Base-by-base conservation (phyloP, 1,284 basidiomycete genomes). In the Salmacisia buchloeana region DNA sequence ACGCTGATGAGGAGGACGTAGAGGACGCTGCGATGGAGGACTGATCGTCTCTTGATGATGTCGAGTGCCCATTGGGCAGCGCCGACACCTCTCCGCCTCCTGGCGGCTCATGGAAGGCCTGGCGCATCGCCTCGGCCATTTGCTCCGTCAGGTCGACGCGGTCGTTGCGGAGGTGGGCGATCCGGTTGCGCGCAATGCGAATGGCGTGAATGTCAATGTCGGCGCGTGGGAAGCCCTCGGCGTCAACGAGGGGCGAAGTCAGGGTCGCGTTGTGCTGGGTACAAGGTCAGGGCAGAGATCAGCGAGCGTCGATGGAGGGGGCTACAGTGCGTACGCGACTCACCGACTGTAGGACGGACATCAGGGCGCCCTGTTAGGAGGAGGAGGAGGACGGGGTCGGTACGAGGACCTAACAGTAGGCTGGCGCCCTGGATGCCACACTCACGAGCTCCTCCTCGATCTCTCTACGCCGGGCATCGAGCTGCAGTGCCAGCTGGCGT, bases 141-240 rank as follows among this genome's bases (percentile, higher is more conserved):
- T 68, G 62, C 1, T 69, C 64, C 0, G 67, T 60, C 6, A 75
- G 15, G 6, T 64, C 66, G 15, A 68, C 64, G 7, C 63, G 61
- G 63, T 75, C 73, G 56, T 72, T 75, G 6, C 69, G 59, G 31
- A 75, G 66, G 23, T 68, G 49, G 7, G 67, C 68, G 64, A 74
- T 69, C 4, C 68, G 41, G 29, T 69, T 62, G 18, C 72, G 56
- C 3, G 73, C 72, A 1, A 62, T 64, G 33, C 73, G 57, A 21
- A 75, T 69, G 5, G 72, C 70, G 60, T 72, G 60, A 5, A 75
- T 54, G 52, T 75, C 73, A 38, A 69, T 67, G 49, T 69, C 64
- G 2, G 69, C 67, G 10, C 71, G 61, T 2, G 73, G 73, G 27
- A 75, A 75, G 33, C 71, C 72, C 12, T 75, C 64, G 3, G 63